Base-by-base conservation (phyloP, 2,329 filamentous ascomycete genomes). In the Gaeumannomyces tritici region DNA sequence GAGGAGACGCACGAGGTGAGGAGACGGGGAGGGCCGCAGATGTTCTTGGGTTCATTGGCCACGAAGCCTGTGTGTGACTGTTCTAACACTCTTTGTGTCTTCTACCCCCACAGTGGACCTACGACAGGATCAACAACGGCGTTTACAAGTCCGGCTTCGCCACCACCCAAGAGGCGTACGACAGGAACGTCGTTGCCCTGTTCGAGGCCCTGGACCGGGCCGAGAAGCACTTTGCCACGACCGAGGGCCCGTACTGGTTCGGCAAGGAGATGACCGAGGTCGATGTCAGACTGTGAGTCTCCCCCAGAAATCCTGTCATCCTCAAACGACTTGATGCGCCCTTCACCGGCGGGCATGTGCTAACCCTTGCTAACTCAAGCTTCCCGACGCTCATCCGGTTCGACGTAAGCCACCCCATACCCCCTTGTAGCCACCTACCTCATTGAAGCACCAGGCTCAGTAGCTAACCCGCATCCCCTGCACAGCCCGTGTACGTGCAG, bases 141-240 rank as follows among this genome's bases (percentile, higher is more conserved):
- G 86, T 89, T 60, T 88, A 88, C 77, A 87, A 87, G 76, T 84
- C 86, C 64, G 93, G 93, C 47, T 96, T 96, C 71, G 92, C 93
- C 31, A 93, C 87, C 4, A 90, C 89, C 1, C 88, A 93, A 74
- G 83, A 86, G 66, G 91, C 91, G 1, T 97, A 97, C 74, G 89
- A 93, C 69, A 82, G 83, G 64, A 88, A 90, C 69, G 86, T 96
- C 3, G 65, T 69, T 0, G 74, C 81, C 0, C 83, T 97, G 12
- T 97, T 97, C 73, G 80, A 83, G 62, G 87, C 87, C 0, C 84
- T 97, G 11, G 90, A 96, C 75, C 81, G 83, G 35, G 84, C 89
- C 4, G 93, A 97, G 77, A 75, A 80, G 63, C 87, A 93, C 70
- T 81, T 97, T 4, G 69, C 69, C 6, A 56, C 62, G 21, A 66